A percentile compares a stretch with the other conserved stretches of the same genome.
Evolutionary conservation across 1,139 yeast genomes (phyloP).

Genomic region (Blastobotrys capitulatus): DNA sequence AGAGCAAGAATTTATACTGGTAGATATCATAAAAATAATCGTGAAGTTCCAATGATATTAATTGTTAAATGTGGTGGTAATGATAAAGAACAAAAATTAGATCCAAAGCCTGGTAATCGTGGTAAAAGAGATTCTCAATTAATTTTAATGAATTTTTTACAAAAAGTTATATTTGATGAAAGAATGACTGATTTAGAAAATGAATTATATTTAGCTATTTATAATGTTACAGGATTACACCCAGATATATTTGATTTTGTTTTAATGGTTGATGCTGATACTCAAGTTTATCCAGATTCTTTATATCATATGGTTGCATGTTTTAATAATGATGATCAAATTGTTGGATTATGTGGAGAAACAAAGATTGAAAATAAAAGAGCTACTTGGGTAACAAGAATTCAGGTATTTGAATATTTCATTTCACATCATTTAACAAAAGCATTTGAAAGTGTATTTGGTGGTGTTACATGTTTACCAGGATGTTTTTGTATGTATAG

Average conservation of each 20-base stretch:
- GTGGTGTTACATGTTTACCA: constrained; percentile 95
- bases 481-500: constrained; percentile 97
- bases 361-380: constrained; percentile 88
- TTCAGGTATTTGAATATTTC: constrained; percentile 94
- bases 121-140: constrained; percentile 98
- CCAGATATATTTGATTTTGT: constrained; percentile 81
- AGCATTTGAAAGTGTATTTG: constrained; percentile 94
- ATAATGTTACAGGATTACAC: constrained; percentile 79
- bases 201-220: constrained; percentile 70
- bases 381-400: constrained; percentile 87
- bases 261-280: constrained; percentile 97
- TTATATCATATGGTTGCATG: constrained; percentile 90
- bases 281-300: constrained; percentile 85
- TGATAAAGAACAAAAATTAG: constrained; percentile 43
- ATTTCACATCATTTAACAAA: constrained; percentile 95
- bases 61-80: constrained; percentile 76
- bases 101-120: constrained; percentile 86
- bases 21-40: constrained; percentile 70
- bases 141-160: constrained; percentile 87
- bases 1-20: constrained; percentile 84
- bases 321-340: constrained; percentile 81
- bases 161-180: constrained; percentile 88
- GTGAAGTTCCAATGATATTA: constrained; percentile 74
- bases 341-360: constrained; percentile 98
- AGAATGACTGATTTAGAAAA: constrained; percentile 94